These are phyloP conservation scores for Massarina eburnea DNA, from an alignment of 2,329 filamentous ascomycete genomes.

Conservation along the genomic window DNA sequence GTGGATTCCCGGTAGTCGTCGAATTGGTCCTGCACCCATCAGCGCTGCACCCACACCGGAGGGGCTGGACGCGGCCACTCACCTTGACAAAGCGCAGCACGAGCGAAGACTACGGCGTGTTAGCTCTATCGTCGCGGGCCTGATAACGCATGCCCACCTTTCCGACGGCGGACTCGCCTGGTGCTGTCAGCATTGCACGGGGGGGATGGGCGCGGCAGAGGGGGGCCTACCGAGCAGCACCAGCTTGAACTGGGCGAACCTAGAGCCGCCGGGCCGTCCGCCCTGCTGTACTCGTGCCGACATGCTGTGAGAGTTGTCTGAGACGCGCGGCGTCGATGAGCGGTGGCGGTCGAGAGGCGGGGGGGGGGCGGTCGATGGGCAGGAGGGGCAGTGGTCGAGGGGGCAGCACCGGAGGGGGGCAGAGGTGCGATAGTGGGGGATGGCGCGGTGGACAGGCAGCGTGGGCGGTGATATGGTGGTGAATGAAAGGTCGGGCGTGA, in stretches of 20 bases:
- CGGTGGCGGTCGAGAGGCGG: background rate
- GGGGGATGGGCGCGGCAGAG: background rate
- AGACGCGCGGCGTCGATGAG: background rate
- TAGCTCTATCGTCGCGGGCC: constrained; percentile 32
- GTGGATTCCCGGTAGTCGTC: constrained; percentile 97
- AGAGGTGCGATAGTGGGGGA: background rate
- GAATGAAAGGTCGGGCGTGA: constrained; percentile 1
- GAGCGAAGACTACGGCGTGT: constrained; percentile 77
- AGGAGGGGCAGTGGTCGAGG: background rate
- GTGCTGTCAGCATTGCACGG: constrained; percentile 16
- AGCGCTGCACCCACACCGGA: background rate
- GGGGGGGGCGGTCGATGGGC: background rate
- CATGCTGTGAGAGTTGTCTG: constrained; percentile 57
- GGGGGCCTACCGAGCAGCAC: constrained; percentile 80
- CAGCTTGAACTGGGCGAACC: constrained; percentile 99
- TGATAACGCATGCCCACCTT: constrained; percentile 65
- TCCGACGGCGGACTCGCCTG: constrained; percentile 97
- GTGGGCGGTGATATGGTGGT: background rate
- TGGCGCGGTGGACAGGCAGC: background rate
- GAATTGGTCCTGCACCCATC: constrained; percentile 80
- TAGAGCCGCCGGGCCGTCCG: constrained; percentile 63
- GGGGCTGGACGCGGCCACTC: constrained; percentile 25
- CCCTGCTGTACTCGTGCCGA: constrained; percentile 79
- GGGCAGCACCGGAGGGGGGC: background rate
- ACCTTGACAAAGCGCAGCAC: constrained; percentile 98